Evolutionary conservation across 2,329 filamentous ascomycete genomes (phyloP), one percentile per base, ranked within the genome.

Genomic region (Sclerotinia borealis): DNA sequence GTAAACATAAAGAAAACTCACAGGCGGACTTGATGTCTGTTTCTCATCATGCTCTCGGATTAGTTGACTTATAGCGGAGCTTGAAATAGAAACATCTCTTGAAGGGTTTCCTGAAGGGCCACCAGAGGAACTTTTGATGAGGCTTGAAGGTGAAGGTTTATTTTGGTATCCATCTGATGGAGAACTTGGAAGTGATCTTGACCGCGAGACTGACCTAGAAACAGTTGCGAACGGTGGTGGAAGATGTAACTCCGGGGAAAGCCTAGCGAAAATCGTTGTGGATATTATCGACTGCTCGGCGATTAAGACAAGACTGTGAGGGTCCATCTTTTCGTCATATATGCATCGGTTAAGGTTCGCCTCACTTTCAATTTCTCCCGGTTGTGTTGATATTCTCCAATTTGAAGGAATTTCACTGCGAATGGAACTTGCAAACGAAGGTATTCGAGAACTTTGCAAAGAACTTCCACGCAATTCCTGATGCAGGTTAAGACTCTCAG

Each of bases 151-250:
- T 6, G 43, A 41, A 15, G 25, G 17, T 52, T 22, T 22, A 4
- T 15, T 49, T 39, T 50, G 48, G 27, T 59, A 27, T 39, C 60
- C 65, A 29, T 45, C 54, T n/a, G 45, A 50, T 27, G 54, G 54
- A 15, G 66, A 63, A 10, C 54, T 61, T 60, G 71, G 68, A 34
- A 70, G 60, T 56, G 66, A 66, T 34, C 61, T 65, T 19, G 65
- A 66, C 19, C 61, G 65, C 7, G 69, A 73, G 17, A 64, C 58
- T 13, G 63, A 69, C 10, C 72, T 69, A 47, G 68, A 51, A 13
- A 66, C 63, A 11, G 67, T 64, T 11, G 72, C 74, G 48, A 73
- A 74, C 56, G 73, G 73, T n/a, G 70, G 71, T 9, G 72, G 72
- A 7, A 73, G 61, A 37, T 59, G 41, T 37, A 71, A 55, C 34